These are phyloP conservation scores for Trichoderma aggressivum DNA, from an alignment of 2,329 filamentous ascomycete species.

Conservation along the genomic window DNA sequence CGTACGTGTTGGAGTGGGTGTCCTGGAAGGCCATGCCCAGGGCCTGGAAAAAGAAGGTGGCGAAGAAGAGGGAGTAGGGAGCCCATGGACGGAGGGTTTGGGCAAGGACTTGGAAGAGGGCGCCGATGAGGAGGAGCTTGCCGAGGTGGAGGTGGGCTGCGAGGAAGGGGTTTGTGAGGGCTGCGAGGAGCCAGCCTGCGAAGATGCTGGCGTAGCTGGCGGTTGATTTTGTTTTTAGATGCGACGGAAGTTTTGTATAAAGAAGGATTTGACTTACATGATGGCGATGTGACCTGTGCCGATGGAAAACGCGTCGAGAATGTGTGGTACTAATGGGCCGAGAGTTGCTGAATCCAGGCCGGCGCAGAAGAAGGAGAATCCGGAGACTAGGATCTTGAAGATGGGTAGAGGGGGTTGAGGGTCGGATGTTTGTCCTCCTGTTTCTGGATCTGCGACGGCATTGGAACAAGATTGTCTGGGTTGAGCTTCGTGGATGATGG, in stretches of 20 bases:
- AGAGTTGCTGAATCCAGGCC: constrained; percentile 18
- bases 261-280: neutral
- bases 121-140: constrained; percentile 15
- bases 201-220: constrained; percentile 17
- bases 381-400: constrained; percentile 10
- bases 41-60: constrained; percentile 13
- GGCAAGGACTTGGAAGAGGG: constrained; percentile 15
- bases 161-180: constrained; percentile 16
- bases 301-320: constrained; percentile 17
- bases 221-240: neutral
- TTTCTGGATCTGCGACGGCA: neutral
- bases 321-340: constrained; percentile 12
- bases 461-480: neutral
- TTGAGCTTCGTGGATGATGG: neutral
- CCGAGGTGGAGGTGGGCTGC: constrained; percentile 10
- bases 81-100: constrained; percentile 18
- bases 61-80: constrained; percentile 16
- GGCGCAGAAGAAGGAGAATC: constrained; percentile 17
- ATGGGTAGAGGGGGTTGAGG: neutral
- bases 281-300: constrained; percentile 18
- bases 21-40: constrained; percentile 19
- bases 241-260: neutral
- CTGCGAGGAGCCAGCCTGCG: constrained; percentile 20
- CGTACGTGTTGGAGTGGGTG: constrained; percentile 17
- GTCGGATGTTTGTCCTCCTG: neutral